A percentile compares a stretch with the other conserved stretches of the same genome.
Evolutionary conservation across 2,329 filamentous ascomycete species (phyloP).

Genomic region (Cylindrodendrum hubeiense): DNA sequence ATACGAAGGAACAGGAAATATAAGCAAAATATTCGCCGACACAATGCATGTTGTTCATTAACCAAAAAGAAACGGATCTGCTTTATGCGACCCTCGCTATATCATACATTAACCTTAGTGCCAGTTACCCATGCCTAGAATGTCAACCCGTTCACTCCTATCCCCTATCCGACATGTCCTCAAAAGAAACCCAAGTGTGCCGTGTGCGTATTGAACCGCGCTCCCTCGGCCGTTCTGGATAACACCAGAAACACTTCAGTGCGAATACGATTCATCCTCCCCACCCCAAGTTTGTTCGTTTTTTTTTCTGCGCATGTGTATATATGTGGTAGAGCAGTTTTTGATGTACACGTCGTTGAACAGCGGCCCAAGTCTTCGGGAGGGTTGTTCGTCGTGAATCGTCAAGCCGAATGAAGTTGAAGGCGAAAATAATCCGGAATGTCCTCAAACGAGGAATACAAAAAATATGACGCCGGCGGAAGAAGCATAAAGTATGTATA

Average conservation of each 20-base stretch:
- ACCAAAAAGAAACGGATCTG: conserved; percentile 31
- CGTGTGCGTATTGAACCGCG: conserved; percentile 16
- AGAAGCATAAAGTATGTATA: conserved; percentile 40
- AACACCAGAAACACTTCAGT: conserved; percentile 33
- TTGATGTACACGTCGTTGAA: conserved; percentile 35
- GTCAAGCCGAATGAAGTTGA: conserved; percentile 35
- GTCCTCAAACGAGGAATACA: conserved; percentile 42
- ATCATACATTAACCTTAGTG: conserved; percentile 45
- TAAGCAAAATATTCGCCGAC: not conserved
- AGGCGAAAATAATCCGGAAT: conserved; percentile 25
- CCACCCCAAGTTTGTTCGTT: conserved; percentile 9
- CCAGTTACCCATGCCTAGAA: conserved; percentile 37
- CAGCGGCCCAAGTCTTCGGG: conserved; percentile 22
- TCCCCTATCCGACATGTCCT: conserved; percentile 14
- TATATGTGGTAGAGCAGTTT: conserved; percentile 23
- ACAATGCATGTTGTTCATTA: conserved; percentile 17
- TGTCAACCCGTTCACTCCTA: conserved; percentile 30
- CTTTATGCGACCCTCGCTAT: conserved; percentile 30
- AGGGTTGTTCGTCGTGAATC: conserved; percentile 39
- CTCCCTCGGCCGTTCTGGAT: conserved; percentile 25
- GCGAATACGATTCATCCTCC: conserved; percentile 25
- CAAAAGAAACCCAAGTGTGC: conserved; percentile 21
- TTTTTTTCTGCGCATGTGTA: conserved; percentile 25
- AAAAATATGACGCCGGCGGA: conserved; percentile 49
- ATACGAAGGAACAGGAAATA: not conserved